phyloP scores from a whole-genome alignment of 208 protist species.

The Leishmania mexicana region DNA sequence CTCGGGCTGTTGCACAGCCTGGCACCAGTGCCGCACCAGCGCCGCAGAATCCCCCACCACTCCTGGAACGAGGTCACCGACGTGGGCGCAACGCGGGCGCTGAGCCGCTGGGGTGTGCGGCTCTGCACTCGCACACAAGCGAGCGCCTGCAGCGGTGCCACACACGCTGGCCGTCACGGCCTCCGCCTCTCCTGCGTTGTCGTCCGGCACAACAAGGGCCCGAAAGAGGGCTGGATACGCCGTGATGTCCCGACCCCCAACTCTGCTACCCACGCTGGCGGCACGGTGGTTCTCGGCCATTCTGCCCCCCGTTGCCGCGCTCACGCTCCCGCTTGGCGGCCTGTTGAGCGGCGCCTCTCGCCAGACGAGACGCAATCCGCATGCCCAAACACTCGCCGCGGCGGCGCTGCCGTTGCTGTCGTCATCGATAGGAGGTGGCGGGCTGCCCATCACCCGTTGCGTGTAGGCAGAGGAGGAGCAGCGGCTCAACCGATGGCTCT shows the following conservation, averaged over 20 bases:
- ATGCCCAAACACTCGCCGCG: background rate
- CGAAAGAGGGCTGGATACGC: background rate
- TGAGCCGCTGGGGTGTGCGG: background rate
- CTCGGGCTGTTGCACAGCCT: background rate
- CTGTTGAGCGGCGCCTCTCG: background rate
- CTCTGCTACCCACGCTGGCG: background rate
- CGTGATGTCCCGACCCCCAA: background rate
- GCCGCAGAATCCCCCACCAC: background rate
- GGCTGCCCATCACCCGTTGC: background rate
- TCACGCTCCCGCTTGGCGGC: background rate
- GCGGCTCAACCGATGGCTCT: background rate
- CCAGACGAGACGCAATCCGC: slow-evolving; percentile 4
- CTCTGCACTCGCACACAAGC: background rate
- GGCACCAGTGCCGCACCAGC: background rate
- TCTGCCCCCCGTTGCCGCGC: background rate
- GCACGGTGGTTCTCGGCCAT: background rate
- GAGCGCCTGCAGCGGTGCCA: background rate
- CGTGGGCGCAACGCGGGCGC: background rate
- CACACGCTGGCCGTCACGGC: background rate
- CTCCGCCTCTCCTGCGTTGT: background rate
- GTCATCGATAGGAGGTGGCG: background rate
- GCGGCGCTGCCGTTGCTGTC: too few relatives aligned
- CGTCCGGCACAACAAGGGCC: background rate
- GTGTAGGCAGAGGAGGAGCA: background rate
- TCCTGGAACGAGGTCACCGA: background rate